Percentiles rank a stretch among this genome's conserved stretches.
Evolutionary conservation across 139 green algal genomes (phyloP).

Genomic region (Pleodorina starrii): DNA sequence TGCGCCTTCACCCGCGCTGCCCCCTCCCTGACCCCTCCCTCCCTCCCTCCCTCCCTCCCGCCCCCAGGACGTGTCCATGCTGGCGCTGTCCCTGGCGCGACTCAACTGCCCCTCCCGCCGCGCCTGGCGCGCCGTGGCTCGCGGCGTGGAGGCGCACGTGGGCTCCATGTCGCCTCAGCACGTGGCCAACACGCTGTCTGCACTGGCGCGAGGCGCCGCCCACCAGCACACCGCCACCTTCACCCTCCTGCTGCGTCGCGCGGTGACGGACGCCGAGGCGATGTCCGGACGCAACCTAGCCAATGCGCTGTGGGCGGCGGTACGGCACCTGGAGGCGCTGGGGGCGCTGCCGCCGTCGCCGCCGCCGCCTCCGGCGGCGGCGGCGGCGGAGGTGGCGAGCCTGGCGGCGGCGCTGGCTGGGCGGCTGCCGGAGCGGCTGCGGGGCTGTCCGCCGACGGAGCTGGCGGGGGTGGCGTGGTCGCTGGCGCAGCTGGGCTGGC

Average conservation of each 20-base stretch:
- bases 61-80: background rate
- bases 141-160: background rate
- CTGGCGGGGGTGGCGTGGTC: constrained; percentile 13
- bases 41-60: no score
- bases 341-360: background rate
- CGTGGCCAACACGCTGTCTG: constrained; percentile 9
- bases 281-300: background rate
- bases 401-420: background rate
- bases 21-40: background rate
- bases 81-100: background rate
- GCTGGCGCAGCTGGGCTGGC: constrained; percentile 10
- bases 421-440: constrained; percentile 26
- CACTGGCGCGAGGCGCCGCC: background rate
- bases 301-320: background rate
- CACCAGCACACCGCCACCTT: background rate
- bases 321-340: constrained; percentile 6
- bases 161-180: background rate
- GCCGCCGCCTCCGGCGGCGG: no score
- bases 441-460: constrained; percentile 6
- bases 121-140: background rate
- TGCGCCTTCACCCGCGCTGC: no score
- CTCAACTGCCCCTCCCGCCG: background rate
- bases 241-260: background rate
- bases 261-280: background rate
- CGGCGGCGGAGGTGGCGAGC: background rate